Evolutionary conservation across 305 asterid genomes (phyloP), one percentile per base, ranked within the genome.

Genomic region (Stenogyne calaminthoides): DNA sequence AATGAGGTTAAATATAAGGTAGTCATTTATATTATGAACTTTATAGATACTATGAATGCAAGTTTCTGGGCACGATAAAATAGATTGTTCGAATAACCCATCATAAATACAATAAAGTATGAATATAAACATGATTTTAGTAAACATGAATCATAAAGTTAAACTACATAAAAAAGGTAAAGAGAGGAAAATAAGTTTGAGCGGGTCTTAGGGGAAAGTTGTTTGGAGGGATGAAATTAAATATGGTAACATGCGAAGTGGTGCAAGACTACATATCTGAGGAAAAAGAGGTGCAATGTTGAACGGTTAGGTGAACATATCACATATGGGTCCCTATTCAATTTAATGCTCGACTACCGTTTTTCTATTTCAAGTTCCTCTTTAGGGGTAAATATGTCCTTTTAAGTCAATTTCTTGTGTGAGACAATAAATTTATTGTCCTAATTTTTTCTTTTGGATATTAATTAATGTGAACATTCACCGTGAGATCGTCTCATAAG

Each of bases 281-380:
- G 76, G 86, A 71, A 82, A 82, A 74, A 74, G 74, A 37, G 80
- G 78, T 75, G 76, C 66, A 51, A 68, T 86, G 93, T 86, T 80
- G 77, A 72, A 74, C 46, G 82, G 87, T 84, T 82, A 74, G 90
- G 93, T 88, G 67, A 78, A 37, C 78, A 76, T 12, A 77, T 81
- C 77, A 37, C 78, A 76, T 12, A 77, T 81, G 87, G 91, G 32
- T 0, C 89, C 89, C 87, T 85, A 49, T 27, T 46, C 68, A 27
- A 77, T 79, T 84, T 73, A 80, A 87, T 87, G 83, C 79, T 84
- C 84, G 84, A 67, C 80, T 75, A 2, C n/a, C 7, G 32, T 3
- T 37, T 34, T 73, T 39, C 37, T 72, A 34, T 76, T 42, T 62
- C 72, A 58, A 57, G 11, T 63, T 32, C 20, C n/a, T 0, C 20